These are phyloP conservation scores for Boletus mariae DNA, from an alignment of 1,284 basidiomycete species.

Conservation along the genomic window DNA sequence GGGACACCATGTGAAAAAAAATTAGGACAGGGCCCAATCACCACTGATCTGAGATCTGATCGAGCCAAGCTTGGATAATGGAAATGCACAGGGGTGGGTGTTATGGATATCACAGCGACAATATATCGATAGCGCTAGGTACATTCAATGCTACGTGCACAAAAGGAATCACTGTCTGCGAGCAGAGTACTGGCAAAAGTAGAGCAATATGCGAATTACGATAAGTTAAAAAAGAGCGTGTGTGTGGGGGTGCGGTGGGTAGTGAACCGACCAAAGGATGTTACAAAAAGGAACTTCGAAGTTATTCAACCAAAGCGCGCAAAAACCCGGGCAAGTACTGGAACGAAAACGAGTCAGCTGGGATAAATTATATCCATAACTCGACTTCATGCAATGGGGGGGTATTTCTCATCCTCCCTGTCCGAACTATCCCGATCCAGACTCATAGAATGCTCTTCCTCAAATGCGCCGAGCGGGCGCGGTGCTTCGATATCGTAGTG, in stretches of 20 bases:
- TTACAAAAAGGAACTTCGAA: neutral
- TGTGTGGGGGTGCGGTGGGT: neutral
- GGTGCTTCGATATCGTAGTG: slow-evolving; percentile 23
- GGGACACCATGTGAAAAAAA: too few relatives aligned
- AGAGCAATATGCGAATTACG: neutral
- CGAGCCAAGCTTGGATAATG: too few relatives aligned
- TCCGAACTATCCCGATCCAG: slow-evolving; percentile 26
- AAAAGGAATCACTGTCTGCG: neutral
- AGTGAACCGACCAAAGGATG: neutral
- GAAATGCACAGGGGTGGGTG: too few relatives aligned
- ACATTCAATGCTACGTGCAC: neutral
- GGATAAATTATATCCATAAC: slow-evolving; percentile 11
- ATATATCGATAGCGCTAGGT: neutral
- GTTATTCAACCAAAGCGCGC: neutral
- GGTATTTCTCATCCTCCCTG: slow-evolving; percentile 22
- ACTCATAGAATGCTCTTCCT: slow-evolving; percentile 17
- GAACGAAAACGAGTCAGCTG: neutral
- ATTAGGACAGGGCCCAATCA: too few relatives aligned
- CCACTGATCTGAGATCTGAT: too few relatives aligned
- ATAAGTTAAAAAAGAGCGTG: neutral
- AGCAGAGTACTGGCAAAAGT: neutral
- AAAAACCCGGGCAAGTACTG: neutral
- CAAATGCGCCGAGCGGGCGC: slow-evolving; percentile 17
- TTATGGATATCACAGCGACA: neutral
- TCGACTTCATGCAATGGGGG: slow-evolving; percentile 14